Evolutionary conservation across 495 filamentous ascomycete genomes (phyloP), one percentile per base, ranked within the genome.

Genomic region (Elasticomyces elasticus): DNA sequence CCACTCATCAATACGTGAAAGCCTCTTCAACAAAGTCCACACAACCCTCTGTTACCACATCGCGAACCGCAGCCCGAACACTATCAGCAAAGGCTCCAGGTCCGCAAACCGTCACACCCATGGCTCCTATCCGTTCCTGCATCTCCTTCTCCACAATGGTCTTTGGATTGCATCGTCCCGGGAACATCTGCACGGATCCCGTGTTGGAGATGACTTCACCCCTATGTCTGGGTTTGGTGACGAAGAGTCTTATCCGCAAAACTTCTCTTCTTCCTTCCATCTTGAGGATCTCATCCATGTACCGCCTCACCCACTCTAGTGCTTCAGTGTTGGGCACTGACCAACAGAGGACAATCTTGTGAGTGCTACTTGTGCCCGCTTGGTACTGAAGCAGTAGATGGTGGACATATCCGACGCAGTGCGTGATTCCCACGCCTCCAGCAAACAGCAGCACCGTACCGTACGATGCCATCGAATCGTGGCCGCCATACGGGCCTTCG

Each of bases 1-100:
- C 25, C 26, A 31, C 6, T 28, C 35, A 37, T 33, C 60, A 72
- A 55, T 70, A 72, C 22, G 85, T 91, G 71, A 98, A 98, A 41
- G 87, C 86, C 73, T 98, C 92, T 67, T 98, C 92, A 22, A 90
- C 76, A 69, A 97, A 96, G 67, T 96, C 89, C 17, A 97, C 74
- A 27, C 75, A 78, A 20, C 79, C 82, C 3, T 77, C 75, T 47
- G 79, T 75, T 45, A 86, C 80, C 60, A 78, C 75, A 31, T 69
- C 72, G 49, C 92, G 74, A 19, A 85, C 79, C 19, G 88, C 88
- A 20, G 72, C 71, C 23, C 92, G 63, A 0, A 97, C 94, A 55
- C 89, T 85, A 70, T 98, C 92, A 26, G 84, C 86, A 67, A 97
- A 84, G 1, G 82, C 82, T 10, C 92, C 92, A 41, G 87, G 86